Percentiles rank a stretch among this genome's conserved stretches.
Conservation (phyloP, 176 grass and related monocot genomes). For the Zoysia japonica region DNA sequence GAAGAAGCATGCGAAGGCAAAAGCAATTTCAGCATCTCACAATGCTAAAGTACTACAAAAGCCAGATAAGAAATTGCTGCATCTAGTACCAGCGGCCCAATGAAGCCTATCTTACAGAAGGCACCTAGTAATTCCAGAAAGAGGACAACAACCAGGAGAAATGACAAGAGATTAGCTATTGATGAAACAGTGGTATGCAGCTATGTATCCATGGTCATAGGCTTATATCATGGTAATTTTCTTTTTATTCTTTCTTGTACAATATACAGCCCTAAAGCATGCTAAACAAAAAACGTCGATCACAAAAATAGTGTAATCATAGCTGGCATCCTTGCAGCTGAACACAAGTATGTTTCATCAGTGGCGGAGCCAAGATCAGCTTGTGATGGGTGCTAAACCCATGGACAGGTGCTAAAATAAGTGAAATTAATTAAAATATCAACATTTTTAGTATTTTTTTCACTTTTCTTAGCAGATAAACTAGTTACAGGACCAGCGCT, state of each 20-base stretch:
- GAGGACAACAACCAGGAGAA: conserved; percentile 42
- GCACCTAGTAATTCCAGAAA: conserved; percentile 32
- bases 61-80: conserved; percentile 36
- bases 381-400: too few relatives aligned
- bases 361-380: too few relatives aligned
- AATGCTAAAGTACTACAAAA: conserved; percentile 38
- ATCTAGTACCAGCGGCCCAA: conserved; percentile 37
- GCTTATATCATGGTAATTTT: conserved; percentile 2
- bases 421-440: too few relatives aligned
- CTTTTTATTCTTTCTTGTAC: background rate
- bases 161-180: conserved; percentile 36
- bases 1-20: conserved; percentile 47
- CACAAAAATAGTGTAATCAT: conserved; percentile 3
- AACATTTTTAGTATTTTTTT: too few relatives aligned
- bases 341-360: too few relatives aligned
- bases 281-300: background rate
- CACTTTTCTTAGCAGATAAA: too few relatives aligned
- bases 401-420: too few relatives aligned
- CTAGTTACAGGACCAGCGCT: too few relatives aligned
- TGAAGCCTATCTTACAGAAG: conserved; percentile 27
- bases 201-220: background rate
- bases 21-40: conserved; percentile 25
- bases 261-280: background rate
- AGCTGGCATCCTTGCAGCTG: background rate
- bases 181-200: conserved; percentile 49